Base-by-base conservation (phyloP, 768 basidiomycete species). In the Psilocybe tampanensis region DNA sequence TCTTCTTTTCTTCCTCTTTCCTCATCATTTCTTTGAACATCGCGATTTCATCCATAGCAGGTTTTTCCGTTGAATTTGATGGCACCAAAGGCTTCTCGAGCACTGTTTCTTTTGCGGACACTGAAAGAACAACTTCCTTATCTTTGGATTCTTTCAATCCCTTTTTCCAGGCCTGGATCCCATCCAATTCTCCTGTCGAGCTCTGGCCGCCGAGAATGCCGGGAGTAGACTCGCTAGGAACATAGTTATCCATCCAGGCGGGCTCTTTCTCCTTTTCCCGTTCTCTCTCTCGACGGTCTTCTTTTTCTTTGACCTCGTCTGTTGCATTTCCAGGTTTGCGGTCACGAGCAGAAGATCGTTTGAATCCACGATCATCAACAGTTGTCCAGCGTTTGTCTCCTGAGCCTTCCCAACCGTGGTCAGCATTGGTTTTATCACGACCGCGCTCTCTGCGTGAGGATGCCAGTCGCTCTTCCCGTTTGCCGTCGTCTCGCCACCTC, bases 191-290 rank as follows among this genome's bases (percentile, higher is more conserved):
- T 18, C 89, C 92, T 47, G 83, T 80, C 23, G 72, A 70, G 29
- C 74, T 75, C 58, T 82, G 81, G 8, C 83, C 83, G 17, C 89
- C 88, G 52, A 90, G 76, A 52, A 90, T 85, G 13, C 87, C 89
- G 45, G 76, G 74, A 29, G 73, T 74, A 17, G 83, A 69, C 21
- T 79, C 79, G 49, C 74, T 79, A 12, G 91, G 90, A 58, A 92
- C 80, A 67, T 92, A 92, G 18, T 89, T 86, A 61, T 93, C 92
- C 92, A 94, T 94, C 92, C 92, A 94, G 17, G 92, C 92, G 21
- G 92, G 92, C 67, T 94, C 92, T 65, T 89, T 92, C 75, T 94
- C 92, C 63, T 83, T 85, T 62, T 86, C 86, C 54, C 80, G 78
- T 49, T 86, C 78, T 55, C 73, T 72, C n/a, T 80, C 80, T 61